Evolutionary conservation across 2,329 filamentous ascomycete genomes (phyloP).

Genomic region (Aspergillus viridinutans): DNA sequence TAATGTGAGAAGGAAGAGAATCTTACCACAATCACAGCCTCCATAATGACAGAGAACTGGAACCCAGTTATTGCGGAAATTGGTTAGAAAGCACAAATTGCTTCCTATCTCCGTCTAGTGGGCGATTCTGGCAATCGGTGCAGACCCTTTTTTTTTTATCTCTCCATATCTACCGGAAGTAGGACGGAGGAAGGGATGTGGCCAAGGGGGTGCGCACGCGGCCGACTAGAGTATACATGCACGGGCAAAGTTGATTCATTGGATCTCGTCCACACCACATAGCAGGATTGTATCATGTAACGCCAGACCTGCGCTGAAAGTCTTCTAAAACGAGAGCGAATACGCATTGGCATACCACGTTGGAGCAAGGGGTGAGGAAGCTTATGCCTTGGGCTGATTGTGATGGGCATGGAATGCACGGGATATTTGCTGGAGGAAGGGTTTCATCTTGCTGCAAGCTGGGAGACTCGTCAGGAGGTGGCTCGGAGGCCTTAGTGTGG

Average conservation of each 20-base stretch:
- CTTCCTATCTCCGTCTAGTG: not conserved
- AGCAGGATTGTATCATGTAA: not conserved
- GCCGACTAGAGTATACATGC: not conserved
- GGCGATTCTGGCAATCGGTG: not conserved
- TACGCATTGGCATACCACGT: not conserved
- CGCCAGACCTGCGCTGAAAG: not conserved
- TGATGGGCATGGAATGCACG: not conserved
- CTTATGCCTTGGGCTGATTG: not conserved
- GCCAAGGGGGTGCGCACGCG: not conserved
- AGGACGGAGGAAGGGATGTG: not conserved
- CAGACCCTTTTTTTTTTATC: not conserved
- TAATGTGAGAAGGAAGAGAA: not conserved
- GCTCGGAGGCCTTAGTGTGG: not conserved
- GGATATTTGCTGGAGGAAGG: not conserved
- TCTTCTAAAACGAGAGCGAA: not conserved
- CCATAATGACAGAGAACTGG: not conserved
- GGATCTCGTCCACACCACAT: not conserved
- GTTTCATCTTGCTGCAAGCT: not conserved
- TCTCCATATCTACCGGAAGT: not conserved
- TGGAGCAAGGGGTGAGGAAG: not conserved
- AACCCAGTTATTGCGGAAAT: not conserved
- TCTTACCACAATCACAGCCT: not conserved
- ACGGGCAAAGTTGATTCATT: not conserved
- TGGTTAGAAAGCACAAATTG: not conserved
- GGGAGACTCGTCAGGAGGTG: not conserved